Evolutionary conservation across 208 protist species (phyloP).

Genomic region (Trypanosoma platydactyli): DNA sequence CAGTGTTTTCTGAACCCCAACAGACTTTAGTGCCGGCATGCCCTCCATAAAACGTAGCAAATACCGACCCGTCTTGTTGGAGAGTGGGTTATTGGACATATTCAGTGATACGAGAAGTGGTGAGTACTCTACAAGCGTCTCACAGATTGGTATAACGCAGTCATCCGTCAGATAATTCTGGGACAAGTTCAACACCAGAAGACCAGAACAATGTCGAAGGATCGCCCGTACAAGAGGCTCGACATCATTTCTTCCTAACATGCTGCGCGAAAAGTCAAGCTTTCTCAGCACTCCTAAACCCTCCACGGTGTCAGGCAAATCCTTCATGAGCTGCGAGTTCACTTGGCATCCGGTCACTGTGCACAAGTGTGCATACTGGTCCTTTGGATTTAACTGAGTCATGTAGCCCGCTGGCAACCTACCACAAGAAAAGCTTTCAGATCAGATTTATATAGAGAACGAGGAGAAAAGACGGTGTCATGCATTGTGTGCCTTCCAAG

Average conservation of each 20-base stretch:
- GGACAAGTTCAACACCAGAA: slow-evolving; percentile 26
- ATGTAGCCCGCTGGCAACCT: neutral
- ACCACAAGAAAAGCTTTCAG: too few relatives aligned
- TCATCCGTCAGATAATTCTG: slow-evolving; percentile 33
- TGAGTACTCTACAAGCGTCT: slow-evolving; percentile 20
- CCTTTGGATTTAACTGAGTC: slow-evolving; percentile 9
- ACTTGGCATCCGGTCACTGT: slow-evolving; percentile 1
- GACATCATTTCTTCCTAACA: slow-evolving; percentile 26
- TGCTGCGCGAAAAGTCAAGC: slow-evolving; percentile 31
- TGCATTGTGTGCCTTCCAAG: too few relatives aligned
- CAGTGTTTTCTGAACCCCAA: slow-evolving; percentile 26
- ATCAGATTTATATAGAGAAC: too few relatives aligned
- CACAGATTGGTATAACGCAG: slow-evolving; percentile 22
- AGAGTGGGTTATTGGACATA: slow-evolving; percentile 29
- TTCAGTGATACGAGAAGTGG: slow-evolving; percentile 17
- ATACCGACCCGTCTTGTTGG: slow-evolving; percentile 24
- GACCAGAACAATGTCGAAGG: slow-evolving; percentile 18
- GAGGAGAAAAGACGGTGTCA: too few relatives aligned
- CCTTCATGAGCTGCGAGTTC: slow-evolving; percentile 21
- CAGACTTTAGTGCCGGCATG: slow-evolving; percentile 14
- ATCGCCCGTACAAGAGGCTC: slow-evolving; percentile 23
- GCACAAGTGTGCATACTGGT: slow-evolving; percentile 9
- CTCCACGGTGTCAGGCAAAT: slow-evolving; percentile 25
- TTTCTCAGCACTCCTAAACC: slow-evolving; percentile 13
- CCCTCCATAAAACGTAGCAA: slow-evolving; percentile 23